These are phyloP conservation scores for Dendrocalamus sinicus DNA, from an alignment of 176 grass and related monocot species.

Conservation along the genomic window DNA sequence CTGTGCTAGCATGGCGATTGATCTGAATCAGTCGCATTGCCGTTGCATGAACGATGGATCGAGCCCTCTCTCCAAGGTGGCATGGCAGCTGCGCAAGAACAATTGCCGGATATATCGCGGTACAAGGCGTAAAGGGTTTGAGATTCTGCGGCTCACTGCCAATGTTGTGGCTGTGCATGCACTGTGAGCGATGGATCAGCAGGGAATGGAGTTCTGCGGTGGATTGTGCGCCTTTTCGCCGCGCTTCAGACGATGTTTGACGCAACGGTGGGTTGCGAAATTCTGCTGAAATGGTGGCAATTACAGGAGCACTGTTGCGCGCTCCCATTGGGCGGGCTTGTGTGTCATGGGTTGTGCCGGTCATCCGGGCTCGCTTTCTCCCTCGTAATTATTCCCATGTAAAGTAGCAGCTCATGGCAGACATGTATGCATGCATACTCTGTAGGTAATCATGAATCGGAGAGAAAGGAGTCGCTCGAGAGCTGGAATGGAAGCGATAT, in stretches of 20 bases:
- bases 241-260: background rate
- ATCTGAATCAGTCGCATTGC: background rate
- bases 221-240: background rate
- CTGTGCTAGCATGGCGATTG: background rate
- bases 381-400: background rate
- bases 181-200: background rate
- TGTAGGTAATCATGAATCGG: slow-evolving; percentile 11
- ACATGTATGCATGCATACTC: slow-evolving; percentile 10
- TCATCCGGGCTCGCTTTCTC: slow-evolving; percentile 10
- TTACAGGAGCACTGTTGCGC: background rate
- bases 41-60: background rate
- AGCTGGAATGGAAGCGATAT: background rate
- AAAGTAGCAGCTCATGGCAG: slow-evolving; percentile 14
- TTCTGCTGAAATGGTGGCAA: slow-evolving; percentile 19
- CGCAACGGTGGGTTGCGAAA: background rate
- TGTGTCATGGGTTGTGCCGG: background rate
- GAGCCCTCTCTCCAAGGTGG: background rate
- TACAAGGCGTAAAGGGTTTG: background rate
- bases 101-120: background rate
- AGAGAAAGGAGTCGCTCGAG: background rate
- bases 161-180: background rate
- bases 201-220: background rate
- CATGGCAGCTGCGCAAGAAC: background rate
- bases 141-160: background rate
- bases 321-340: background rate